phyloP scores from a whole-genome alignment of 2,329 filamentous ascomycete species.

The Tolypocladium tropicale region DNA sequence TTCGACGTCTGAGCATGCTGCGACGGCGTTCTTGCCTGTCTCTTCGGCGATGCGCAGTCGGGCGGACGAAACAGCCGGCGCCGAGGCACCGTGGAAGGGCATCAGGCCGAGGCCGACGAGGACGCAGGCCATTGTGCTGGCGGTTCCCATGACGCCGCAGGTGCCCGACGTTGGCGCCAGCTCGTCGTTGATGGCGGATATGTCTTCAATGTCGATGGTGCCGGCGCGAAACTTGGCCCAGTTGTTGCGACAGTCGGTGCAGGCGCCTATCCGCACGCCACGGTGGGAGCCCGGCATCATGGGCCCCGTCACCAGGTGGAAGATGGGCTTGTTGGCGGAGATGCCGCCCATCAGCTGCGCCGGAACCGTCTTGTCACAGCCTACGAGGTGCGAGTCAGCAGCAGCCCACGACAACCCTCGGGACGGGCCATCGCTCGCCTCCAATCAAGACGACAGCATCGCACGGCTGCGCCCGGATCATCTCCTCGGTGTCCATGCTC shows the following conservation, averaged over 20 bases:
- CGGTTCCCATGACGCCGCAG: slow-evolving; percentile 87
- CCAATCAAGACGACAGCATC: slow-evolving; percentile 60
- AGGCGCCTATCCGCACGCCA: slow-evolving; percentile 57
- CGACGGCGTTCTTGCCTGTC: slow-evolving; percentile 59
- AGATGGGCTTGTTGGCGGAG: slow-evolving; percentile 60
- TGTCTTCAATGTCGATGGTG: slow-evolving; percentile 60
- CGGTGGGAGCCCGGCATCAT: slow-evolving; percentile 65
- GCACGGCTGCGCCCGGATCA: slow-evolving; percentile 61
- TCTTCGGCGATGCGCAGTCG: slow-evolving; percentile 75
- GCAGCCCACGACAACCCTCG: background rate
- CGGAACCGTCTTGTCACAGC: slow-evolving; percentile 65
- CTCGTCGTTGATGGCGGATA: slow-evolving; percentile 60
- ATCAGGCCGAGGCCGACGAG: slow-evolving; percentile 77
- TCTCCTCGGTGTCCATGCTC: slow-evolving; percentile 74
- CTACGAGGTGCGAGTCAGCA: slow-evolving; percentile 21
- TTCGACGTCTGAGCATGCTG: slow-evolving; percentile 51
- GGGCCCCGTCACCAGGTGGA: slow-evolving; percentile 60
- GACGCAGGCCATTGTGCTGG: slow-evolving; percentile 80
- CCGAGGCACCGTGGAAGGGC: slow-evolving; percentile 66
- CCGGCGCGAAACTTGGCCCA: slow-evolving; percentile 62
- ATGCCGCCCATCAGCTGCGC: slow-evolving; percentile 69
- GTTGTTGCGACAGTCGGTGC: slow-evolving; percentile 64
- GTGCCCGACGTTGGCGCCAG: slow-evolving; percentile 68
- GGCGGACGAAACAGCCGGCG: slow-evolving; percentile 65
- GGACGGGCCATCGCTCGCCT: slow-evolving; percentile 26